Conservation (phyloP, 352 stramenopile species). For the Pythium graminicola region DNA sequence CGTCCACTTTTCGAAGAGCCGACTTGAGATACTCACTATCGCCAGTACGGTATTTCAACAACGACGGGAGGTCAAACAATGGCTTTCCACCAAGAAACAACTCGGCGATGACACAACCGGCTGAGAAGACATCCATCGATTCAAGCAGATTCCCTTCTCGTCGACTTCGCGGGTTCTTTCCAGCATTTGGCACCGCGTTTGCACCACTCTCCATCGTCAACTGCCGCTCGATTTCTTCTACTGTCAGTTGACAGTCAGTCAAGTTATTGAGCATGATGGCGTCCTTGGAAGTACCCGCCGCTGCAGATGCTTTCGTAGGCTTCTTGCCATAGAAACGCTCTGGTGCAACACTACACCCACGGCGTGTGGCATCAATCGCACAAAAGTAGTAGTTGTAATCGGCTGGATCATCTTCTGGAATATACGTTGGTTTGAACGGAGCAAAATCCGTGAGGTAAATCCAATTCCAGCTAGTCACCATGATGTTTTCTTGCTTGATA, state of each 20-base stretch:
- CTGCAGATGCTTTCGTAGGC: constrained; percentile 14
- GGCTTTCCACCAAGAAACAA: constrained; percentile 93
- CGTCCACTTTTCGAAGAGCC: constrained; percentile 91
- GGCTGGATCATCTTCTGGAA: constrained; percentile 94
- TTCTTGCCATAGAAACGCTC: constrained; percentile 85
- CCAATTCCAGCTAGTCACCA: constrained; percentile 98
- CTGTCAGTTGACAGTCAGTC: constrained; percentile 30
- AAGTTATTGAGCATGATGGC: constrained; percentile 38
- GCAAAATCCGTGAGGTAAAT: constrained; percentile 96
- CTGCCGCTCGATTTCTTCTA: constrained; percentile 46
- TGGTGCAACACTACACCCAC: constrained; percentile 94
- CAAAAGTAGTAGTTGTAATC: constrained; percentile 96
- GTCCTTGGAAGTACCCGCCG: constrained; percentile 35
- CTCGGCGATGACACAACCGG: constrained; percentile 97
- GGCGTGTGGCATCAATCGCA: constrained; percentile 72
- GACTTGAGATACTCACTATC: constrained; percentile 63
- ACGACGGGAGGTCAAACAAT: constrained; percentile 91
- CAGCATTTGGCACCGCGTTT: constrained; percentile 12
- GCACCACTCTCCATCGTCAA: constrained; percentile 49
- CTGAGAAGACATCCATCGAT: constrained; percentile 98
- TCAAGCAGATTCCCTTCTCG: constrained; percentile 61
- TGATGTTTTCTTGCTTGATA: constrained; percentile 98
- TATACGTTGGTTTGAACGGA: constrained; percentile 92
- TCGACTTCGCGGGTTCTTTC: constrained; percentile 24
- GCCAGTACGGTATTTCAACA: constrained; percentile 84